Base-by-base conservation (phyloP, 2,329 filamentous ascomycete species). In the Hansfordia pulvinata region DNA sequence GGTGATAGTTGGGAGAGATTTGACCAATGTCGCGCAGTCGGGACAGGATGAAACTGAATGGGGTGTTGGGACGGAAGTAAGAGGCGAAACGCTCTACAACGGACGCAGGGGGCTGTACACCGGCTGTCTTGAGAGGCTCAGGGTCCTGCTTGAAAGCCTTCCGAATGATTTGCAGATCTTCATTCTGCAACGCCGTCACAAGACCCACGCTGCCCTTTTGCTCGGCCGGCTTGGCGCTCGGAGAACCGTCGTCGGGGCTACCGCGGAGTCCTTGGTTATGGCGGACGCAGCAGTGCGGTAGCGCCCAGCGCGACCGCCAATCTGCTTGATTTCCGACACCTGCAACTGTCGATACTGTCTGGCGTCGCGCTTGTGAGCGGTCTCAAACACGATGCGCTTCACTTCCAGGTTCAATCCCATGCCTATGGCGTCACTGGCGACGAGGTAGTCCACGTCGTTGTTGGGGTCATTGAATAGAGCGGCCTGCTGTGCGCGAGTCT, bases 371-470 rank as follows among this genome's bases (percentile, higher is more conserved):
- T 94, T 98, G 32, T 62, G 56, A 3, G 76, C 65, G 1, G 76
- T 64, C 43, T 93, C 83, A 37, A 98, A 90, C 28, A 98, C 70
- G 33, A 98, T 69, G 15, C 92, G 79, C 46, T 85, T 90, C 47
- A 94, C 84, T 52, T 75, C 85, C 49, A 98, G 55, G 44, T 98
- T 98, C 13, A 98, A 59, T 2, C 92, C 90, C 88, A 98, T 96
- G 19, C 90, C 90, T 35, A 98, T 88, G 24, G 90, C 90, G 53
- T 94, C 85, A 40, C 84, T 94, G 7, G 92, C 90, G 15, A 90
- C 86, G 5, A 98, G 62, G 40, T 76, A 92, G 47, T 98, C 90
- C 46, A 94, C 98, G 32, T 94, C 86, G 47, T 92, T 98, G 46
- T 93, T 54, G 0, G 85, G 86, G 36, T 96, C 82, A 45, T 98